These are phyloP conservation scores for Selenicereus undatus DNA, from an alignment of 148 eudicot species.

Conservation along the genomic window DNA sequence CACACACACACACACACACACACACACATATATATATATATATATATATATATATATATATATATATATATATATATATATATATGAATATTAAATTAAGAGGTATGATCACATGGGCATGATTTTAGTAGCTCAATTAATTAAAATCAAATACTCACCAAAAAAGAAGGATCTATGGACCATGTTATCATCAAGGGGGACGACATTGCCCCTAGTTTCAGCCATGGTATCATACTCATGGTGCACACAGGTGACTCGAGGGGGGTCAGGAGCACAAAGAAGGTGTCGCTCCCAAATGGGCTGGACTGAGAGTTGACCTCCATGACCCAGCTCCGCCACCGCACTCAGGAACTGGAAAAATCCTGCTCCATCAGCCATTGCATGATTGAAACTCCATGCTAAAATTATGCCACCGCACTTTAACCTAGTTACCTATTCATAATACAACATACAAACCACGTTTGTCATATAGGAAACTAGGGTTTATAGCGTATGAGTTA, in stretches of 20 bases:
- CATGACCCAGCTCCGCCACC: constrained; percentile 24
- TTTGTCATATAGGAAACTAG: too few species aligned
- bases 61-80: too few species aligned
- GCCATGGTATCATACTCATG: constrained; percentile 13
- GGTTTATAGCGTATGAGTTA: too few species aligned
- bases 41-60: too few species aligned
- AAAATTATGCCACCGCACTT: too few species aligned
- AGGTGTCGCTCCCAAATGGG: constrained; percentile 32
- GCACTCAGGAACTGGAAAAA: constrained; percentile 23
- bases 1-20: too few species aligned
- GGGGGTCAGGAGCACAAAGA: background rate
- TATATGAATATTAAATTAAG: too few species aligned
- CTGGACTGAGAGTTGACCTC: background rate
- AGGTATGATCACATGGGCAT: too few species aligned
- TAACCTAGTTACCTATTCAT: too few species aligned
- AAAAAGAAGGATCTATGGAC: constrained; percentile 20
- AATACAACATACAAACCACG: too few species aligned
- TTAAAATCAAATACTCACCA: background rate
- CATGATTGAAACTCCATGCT: too few species aligned
- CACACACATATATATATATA: too few species aligned
- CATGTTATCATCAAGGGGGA: constrained; percentile 5
- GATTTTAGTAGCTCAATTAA: background rate
- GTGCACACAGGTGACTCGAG: constrained; percentile 10
- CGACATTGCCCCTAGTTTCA: background rate
- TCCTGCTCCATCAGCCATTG: background rate